These are phyloP conservation scores for Nakazawaea anatomiae DNA, from an alignment of 805 yeast species.

Conservation along the genomic window DNA sequence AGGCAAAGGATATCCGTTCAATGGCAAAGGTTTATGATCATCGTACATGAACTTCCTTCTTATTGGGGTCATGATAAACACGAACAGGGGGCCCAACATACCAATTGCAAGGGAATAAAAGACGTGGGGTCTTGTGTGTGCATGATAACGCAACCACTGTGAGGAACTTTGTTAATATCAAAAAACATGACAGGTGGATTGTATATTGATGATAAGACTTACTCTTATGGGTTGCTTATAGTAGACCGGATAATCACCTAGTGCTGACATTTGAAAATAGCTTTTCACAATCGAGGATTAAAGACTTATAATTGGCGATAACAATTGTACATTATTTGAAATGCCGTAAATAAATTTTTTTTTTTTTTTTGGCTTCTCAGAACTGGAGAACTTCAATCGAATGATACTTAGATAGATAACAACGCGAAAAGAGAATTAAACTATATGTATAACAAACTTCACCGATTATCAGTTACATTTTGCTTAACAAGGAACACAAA, in stretches of 20 bases:
- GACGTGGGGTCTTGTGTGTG: slow-evolving; percentile 71
- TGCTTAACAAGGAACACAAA: not conserved
- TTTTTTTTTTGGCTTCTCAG: not conserved
- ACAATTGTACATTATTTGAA: too few species aligned
- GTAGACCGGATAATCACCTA: slow-evolving; percentile 12
- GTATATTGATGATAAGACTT: slow-evolving; percentile 23
- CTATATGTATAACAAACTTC: too few species aligned
- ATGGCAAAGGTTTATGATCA: slow-evolving; percentile 63
- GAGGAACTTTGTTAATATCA: too few species aligned
- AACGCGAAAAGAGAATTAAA: too few species aligned
- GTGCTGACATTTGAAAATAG: slow-evolving; percentile 1
- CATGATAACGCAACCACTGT: slow-evolving; percentile 69
- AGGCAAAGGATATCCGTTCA: slow-evolving; percentile 49
- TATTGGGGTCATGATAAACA: slow-evolving; percentile 54
- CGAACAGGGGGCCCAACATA: slow-evolving; percentile 57
- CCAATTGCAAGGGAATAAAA: slow-evolving; percentile 63
- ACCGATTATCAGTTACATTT: too few species aligned
- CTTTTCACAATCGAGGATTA: not conserved
- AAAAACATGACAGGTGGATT: too few species aligned
- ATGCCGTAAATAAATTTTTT: not conserved
- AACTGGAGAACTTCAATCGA: not conserved
- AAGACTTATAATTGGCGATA: too few species aligned
- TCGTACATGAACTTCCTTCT: slow-evolving; percentile 63
- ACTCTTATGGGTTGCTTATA: slow-evolving; percentile 45
- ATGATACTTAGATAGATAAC: not conserved